Conservation (phyloP, 805 yeast genomes). For the Limtongozyma cylindracea region DNA sequence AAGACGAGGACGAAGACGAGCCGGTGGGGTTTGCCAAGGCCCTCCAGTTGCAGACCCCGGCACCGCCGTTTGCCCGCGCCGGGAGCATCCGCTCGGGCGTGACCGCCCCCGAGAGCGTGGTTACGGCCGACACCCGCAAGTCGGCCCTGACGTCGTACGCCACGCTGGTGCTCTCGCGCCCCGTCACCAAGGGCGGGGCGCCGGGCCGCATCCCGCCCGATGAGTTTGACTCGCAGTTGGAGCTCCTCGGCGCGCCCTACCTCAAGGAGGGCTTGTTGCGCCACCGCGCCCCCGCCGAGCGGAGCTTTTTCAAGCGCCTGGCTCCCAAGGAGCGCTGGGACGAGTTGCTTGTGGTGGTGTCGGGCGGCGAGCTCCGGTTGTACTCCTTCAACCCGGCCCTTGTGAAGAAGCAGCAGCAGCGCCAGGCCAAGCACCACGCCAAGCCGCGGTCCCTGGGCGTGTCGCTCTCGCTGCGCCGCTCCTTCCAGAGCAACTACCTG, state of each 20-base stretch:
- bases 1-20: too few relatives aligned
- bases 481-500: slow-evolving; percentile 4
- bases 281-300: slow-evolving; percentile 13
- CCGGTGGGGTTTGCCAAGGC: too few relatives aligned
- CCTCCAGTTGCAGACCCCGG: too few relatives aligned
- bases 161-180: too few relatives aligned
- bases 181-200: too few relatives aligned
- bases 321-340: too few relatives aligned
- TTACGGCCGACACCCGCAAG: slow-evolving; percentile 1
- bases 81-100: slow-evolving; percentile 5
- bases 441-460: slow-evolving; percentile 4
- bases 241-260: slow-evolving; percentile 54
- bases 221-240: slow-evolving; percentile 29
- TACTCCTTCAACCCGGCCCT: too few relatives aligned
- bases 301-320: too few relatives aligned
- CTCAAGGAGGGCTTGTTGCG: slow-evolving; percentile 46
- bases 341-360: too few relatives aligned
- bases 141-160: slow-evolving; percentile 1
- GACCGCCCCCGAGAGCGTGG: slow-evolving; percentile 9
- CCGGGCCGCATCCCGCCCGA: slow-evolving; percentile 6
- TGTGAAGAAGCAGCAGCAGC: slow-evolving; percentile 9
- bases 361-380: too few relatives aligned
- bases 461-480: slow-evolving; percentile 2
- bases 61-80: too few relatives aligned
- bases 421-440: slow-evolving; percentile 10